phyloP scores from a whole-genome alignment of 2,329 filamentous ascomycete genomes.

The Claviceps sorghi region DNA sequence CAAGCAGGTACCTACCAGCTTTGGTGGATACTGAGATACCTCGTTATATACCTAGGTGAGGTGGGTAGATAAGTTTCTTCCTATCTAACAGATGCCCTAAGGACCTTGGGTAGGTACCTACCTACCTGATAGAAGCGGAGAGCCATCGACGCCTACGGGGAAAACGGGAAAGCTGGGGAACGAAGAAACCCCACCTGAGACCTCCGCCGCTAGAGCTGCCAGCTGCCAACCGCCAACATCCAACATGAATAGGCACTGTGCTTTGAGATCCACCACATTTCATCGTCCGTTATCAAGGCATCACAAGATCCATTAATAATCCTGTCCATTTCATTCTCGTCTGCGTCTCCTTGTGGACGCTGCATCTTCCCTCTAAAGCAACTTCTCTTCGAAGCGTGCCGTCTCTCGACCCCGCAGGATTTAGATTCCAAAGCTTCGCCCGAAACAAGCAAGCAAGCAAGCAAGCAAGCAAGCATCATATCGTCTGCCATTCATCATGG shows the following conservation, averaged over 20 bases:
- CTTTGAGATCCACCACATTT: background rate
- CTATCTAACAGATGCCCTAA: no score
- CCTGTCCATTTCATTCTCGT: background rate
- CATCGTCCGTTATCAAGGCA: background rate
- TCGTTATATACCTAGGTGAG: no score
- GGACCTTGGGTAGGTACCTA: no score
- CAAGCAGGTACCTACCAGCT: no score
- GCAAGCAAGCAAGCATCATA: background rate
- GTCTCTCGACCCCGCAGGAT: background rate
- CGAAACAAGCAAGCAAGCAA: background rate
- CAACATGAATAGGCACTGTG: no score
- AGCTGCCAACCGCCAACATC: background rate
- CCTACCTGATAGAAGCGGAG: background rate
- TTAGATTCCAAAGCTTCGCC: background rate
- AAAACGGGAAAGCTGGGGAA: background rate
- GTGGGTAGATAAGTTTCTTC: no score
- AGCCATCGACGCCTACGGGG: background rate
- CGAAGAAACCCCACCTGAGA: no score
- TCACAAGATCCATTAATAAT: background rate
- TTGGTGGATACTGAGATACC: no score
- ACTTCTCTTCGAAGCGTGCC: background rate
- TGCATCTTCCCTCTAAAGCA: no score
- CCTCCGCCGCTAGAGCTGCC: no score
- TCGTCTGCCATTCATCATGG: slow-evolving; percentile 1
- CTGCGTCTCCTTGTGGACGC: no score